Percentiles rank a stretch among this genome's conserved stretches.
Conservation (phyloP, 108 stramenopile species). For the Phaeodactylum tricornutum region DNA sequence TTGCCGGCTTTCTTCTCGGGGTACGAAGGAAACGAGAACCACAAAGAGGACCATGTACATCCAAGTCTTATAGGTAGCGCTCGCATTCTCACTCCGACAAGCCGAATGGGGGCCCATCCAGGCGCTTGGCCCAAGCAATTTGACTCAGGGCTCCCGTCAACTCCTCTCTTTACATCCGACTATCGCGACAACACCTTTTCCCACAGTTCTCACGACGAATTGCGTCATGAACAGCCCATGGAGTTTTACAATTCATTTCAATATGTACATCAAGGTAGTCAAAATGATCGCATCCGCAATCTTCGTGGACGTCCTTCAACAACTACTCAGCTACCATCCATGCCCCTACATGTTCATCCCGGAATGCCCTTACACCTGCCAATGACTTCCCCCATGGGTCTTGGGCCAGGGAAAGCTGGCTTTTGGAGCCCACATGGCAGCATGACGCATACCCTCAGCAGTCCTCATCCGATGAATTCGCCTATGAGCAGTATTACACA, state of each 20-base stretch:
- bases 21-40: slow-evolving; percentile 35
- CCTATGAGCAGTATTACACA: slow-evolving; percentile 42
- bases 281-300: slow-evolving; percentile 64
- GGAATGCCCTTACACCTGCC: slow-evolving; percentile 60
- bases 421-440: slow-evolving; percentile 38
- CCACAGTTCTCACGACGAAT: slow-evolving; percentile 28
- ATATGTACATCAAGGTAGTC: slow-evolving; percentile 16
- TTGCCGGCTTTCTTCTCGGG: slow-evolving; percentile 50
- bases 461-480: slow-evolving; percentile 32
- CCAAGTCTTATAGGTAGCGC: slow-evolving; percentile 11
- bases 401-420: slow-evolving; percentile 14
- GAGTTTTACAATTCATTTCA: background rate
- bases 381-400: slow-evolving; percentile 62
- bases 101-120: background rate
- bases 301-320: slow-evolving; percentile 63
- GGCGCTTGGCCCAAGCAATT: slow-evolving; percentile 6
- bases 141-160: slow-evolving; percentile 23
- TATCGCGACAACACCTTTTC: background rate
- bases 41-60: slow-evolving; percentile 12
- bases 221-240: background rate
- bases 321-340: slow-evolving; percentile 36
- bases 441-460: slow-evolving; percentile 25
- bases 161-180: slow-evolving; percentile 25
- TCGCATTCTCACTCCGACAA: background rate
- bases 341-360: slow-evolving; percentile 62